Evolutionary conservation across 192 early-diverging fungal genomes (phyloP).

Genomic region (Lobosporangium transversale): DNA sequence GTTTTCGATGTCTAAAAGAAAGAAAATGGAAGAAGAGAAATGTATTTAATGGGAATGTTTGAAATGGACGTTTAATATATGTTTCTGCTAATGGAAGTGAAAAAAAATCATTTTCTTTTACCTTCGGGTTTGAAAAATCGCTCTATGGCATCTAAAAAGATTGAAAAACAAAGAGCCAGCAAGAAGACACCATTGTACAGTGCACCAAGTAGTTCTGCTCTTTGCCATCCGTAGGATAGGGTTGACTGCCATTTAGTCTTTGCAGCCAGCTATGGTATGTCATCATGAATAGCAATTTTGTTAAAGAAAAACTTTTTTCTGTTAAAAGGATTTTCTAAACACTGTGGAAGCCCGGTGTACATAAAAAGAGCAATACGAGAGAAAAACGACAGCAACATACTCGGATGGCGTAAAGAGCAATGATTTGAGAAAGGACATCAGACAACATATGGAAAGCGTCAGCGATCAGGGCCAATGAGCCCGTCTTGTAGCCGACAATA

Average conservation of each 20-base stretch:
- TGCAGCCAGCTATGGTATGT: conserved; percentile 65
- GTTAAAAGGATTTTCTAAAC: too few species aligned
- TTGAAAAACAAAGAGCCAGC: conserved; percentile 90
- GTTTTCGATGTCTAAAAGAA: conserved; percentile 69
- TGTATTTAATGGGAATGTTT: too few species aligned
- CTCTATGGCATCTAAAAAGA: conserved; percentile 87
- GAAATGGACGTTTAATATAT: too few species aligned
- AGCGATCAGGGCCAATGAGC: conserved; percentile 86
- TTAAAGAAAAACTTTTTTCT: not conserved
- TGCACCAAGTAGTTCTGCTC: conserved; percentile 94
- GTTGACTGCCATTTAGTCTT: conserved; percentile 66
- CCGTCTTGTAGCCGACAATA: conserved; percentile 77
- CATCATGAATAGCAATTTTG: not conserved
- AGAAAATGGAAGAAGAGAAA: conserved; percentile 58
- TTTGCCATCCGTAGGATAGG: conserved; percentile 90
- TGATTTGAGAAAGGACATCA: conserved; percentile 78
- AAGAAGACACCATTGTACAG: conserved; percentile 91
- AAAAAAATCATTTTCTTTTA: conserved; percentile 16
- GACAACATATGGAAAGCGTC: conserved; percentile 96
- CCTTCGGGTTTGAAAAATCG: conserved; percentile 76
- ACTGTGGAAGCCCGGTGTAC: too few species aligned
- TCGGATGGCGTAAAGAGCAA: conserved; percentile 84
- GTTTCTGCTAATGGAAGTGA: conserved; percentile 66
- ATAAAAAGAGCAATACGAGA: not conserved
- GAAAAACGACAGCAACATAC: conserved; percentile 25